phyloP scores from a whole-genome alignment of 2,329 filamentous ascomycete species.

The Aspergillus transmontanensis region DNA sequence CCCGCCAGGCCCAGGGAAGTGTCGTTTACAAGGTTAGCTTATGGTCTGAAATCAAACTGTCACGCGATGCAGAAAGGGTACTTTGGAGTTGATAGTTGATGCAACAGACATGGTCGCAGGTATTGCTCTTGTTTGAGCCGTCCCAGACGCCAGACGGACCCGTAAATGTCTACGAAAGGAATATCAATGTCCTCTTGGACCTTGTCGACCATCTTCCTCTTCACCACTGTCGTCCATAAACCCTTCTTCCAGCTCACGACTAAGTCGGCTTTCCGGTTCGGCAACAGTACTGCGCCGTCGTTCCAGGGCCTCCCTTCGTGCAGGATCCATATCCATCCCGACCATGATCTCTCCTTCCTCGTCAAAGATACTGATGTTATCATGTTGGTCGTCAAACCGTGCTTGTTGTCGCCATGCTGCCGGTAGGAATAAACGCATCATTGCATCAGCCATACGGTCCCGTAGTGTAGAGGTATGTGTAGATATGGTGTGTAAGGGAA shows the following conservation, averaged over 20 bases:
- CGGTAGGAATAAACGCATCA: slow-evolving; percentile 49
- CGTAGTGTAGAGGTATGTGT: slow-evolving; percentile 59
- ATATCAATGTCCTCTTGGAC: slow-evolving; percentile 18
- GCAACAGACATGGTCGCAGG: background rate
- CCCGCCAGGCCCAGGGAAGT: background rate
- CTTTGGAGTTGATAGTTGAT: background rate
- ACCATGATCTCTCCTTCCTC: slow-evolving; percentile 63
- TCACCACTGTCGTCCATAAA: slow-evolving; percentile 75
- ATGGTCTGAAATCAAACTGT: background rate
- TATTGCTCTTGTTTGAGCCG: background rate
- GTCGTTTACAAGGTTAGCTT: background rate
- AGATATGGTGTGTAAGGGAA: slow-evolving; percentile 63
- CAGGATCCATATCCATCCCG: slow-evolving; percentile 56
- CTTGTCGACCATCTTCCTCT: slow-evolving; percentile 46
- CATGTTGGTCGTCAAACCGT: slow-evolving; percentile 45
- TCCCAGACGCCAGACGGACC: slow-evolving; percentile 10
- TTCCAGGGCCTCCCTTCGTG: slow-evolving; percentile 47
- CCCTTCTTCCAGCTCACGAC: slow-evolving; percentile 76
- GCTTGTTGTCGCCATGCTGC: slow-evolving; percentile 51
- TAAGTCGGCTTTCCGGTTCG: slow-evolving; percentile 61
- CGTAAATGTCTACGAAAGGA: background rate
- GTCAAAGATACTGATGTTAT: slow-evolving; percentile 64
- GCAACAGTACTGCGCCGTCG: slow-evolving; percentile 46
- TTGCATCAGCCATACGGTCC: slow-evolving; percentile 43
- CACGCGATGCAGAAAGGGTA: background rate